Evolutionary conservation across 208 protist genomes (phyloP), one percentile per base, ranked within the genome.

Genomic region (Leptomonas seymouri): DNA sequence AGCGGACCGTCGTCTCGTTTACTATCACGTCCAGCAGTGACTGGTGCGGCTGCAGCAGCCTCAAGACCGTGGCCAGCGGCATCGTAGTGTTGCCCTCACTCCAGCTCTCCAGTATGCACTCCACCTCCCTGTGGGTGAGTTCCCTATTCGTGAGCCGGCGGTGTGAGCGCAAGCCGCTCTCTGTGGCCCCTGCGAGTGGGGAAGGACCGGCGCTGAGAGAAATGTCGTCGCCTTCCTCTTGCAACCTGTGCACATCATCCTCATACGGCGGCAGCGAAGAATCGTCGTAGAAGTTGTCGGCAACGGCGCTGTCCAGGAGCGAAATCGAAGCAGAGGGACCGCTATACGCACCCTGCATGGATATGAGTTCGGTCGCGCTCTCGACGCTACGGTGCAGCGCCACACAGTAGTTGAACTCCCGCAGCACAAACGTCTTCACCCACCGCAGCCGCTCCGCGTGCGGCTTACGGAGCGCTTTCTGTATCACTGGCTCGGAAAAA

Each of bases 351-450:
- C 27, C 65, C 6, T 45, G 51, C 21, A 57, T 59, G 20, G 73
- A 67, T 51, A 18, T 63, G 31, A 78, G 14, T 21, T 54, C 25
- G 12, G 71, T 67, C 28, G 56, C 79, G 20, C 44, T 50, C 27
- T 74, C 74, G 18, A 81, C 61, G 25, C 71, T 55, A 8, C 86
- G 72, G 56, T 84, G 77, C 39, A 92, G 65, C 20, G 61, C 81
- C 6, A 89, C 77, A 60, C 80, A 93, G 53, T 85, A 86, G 50
- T 91, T 81, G 62, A 96, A 96, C 74, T 96, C 91, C 12, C 83
- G 81, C 54, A 84, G 71, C 44, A 84, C 87, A 21, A 85, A 81
- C 28, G 66, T 65, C 42, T 83, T 76, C 31, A 85, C 70, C 78
- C 81, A 86, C 46, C 74, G 57, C 39, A 95, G 71, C 14, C 80